A percentile compares a stretch with the other conserved stretches of the same genome.
These are phyloP conservation scores for Uronychia binucleata DNA, from an alignment of 73 alveolate genomes.

Conservation along the genomic window DNA sequence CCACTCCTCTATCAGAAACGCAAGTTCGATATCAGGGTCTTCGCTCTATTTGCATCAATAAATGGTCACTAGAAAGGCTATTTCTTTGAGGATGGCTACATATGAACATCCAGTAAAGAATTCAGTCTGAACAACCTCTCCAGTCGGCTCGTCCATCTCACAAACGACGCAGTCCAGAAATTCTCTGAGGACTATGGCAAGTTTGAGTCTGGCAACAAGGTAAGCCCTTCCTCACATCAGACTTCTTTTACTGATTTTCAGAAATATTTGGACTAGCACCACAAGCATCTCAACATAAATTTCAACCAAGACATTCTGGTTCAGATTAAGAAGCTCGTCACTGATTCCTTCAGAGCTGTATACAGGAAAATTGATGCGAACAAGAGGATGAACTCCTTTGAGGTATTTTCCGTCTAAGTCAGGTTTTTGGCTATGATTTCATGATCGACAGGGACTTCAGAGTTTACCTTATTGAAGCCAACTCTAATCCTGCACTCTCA, in stretches of 20 bases:
- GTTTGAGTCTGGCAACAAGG: slow-evolving; percentile 81
- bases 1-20: slow-evolving; percentile 70
- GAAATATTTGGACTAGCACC: slow-evolving; percentile 43
- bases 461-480: slow-evolving; percentile 68
- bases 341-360: slow-evolving; percentile 63
- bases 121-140: slow-evolving; percentile 53
- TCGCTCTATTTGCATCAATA: slow-evolving; percentile 49
- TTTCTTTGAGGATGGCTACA: slow-evolving; percentile 71
- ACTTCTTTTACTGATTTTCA: slow-evolving; percentile 78
- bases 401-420: too few relatives aligned
- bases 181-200: slow-evolving; percentile 74
- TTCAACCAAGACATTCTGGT: slow-evolving; percentile 63
- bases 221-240: too few relatives aligned
- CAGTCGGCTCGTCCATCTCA: slow-evolving; percentile 66
- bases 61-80: slow-evolving; percentile 56
- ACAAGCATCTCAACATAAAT: slow-evolving; percentile 45
- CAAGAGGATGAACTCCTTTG: slow-evolving; percentile 63
- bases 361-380: slow-evolving; percentile 57
- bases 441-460: slow-evolving; percentile 62
- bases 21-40: slow-evolving; percentile 76
- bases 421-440: slow-evolving; percentile 80
- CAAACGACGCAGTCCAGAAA: slow-evolving; percentile 82
- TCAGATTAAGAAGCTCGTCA: slow-evolving; percentile 59
- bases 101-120: slow-evolving; percentile 68
- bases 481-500: slow-evolving; percentile 70